A percentile compares a stretch with the other conserved stretches of the same genome.
Conservation (phyloP, 129 eudicot species). For the Flaveria robusta region DNA sequence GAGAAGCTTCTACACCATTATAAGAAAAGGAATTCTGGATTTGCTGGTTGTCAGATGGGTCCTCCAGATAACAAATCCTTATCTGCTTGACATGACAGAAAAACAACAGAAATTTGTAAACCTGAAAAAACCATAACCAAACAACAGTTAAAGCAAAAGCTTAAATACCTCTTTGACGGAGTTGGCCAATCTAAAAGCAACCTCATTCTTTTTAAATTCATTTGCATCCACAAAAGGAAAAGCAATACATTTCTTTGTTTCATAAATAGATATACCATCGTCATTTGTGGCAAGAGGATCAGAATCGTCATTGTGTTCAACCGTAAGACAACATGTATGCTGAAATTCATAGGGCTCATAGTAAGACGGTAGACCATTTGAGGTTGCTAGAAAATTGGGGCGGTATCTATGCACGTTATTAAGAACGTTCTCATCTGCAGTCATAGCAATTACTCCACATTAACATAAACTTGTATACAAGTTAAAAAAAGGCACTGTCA, state of each 20-base stretch:
- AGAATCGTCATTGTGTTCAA: slow-evolving; percentile 37
- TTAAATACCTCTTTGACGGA: slow-evolving; percentile 71
- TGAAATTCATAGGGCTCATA: slow-evolving; percentile 55
- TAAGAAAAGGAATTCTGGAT: slow-evolving; percentile 11
- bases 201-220: slow-evolving; percentile 45
- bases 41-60: slow-evolving; percentile 35
- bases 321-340: slow-evolving; percentile 58
- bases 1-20: slow-evolving; percentile 40
- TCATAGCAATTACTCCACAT: slow-evolving; percentile 16
- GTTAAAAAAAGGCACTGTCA: not conserved
- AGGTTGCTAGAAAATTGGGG: slow-evolving; percentile 59
- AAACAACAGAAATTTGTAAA: slow-evolving; percentile 3
- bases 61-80: slow-evolving; percentile 50
- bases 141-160: not conserved
- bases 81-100: slow-evolving; percentile 51
- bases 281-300: slow-evolving; percentile 45
- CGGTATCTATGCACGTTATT: slow-evolving; percentile 77
- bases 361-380: slow-evolving; percentile 60
- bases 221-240: slow-evolving; percentile 61
- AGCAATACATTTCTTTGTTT: slow-evolving; percentile 49
- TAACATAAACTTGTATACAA: slow-evolving; percentile 9
- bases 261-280: slow-evolving; percentile 34
- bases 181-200: slow-evolving; percentile 59
- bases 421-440: slow-evolving; percentile 73
- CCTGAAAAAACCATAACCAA: slow-evolving; percentile 18